Evolutionary conservation across 176 grass and related monocot genomes (phyloP), one percentile per base, ranked within the genome.

Genomic region (Musa schizocarpa): DNA sequence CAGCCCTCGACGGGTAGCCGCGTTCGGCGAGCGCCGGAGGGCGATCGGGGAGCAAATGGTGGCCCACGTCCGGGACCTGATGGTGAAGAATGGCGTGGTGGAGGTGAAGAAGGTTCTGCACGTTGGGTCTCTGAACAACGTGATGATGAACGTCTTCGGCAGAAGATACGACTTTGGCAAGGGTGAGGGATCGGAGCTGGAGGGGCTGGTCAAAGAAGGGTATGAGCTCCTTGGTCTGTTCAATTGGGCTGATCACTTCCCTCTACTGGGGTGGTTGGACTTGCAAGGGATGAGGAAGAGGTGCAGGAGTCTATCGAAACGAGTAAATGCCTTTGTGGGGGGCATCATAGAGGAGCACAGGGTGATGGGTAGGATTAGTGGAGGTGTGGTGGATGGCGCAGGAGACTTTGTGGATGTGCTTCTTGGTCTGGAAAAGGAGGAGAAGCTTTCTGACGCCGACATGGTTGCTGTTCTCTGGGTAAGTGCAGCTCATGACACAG

Each of bases 391-490:
- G 29, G 34, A 69, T 20, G 34, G 25, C 19, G 9, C 22, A 14
- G 67, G 29, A 19, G 67, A 69, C 26, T 69, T 69, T 50, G 67
- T 69, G 16, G 67, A 69, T 20, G 67, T 69, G 49, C 67, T 69
- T 13, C 67, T 69, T 12, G 67, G 43, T 43, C n/a, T 69, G 43
- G 34, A 69, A 69, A 50, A 48, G 23, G 43, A 69, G 67, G 67
- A 69, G 29, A 69, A 69, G 67, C 67, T 69, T 50, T 50, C 67
- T 51, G 67, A 69, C 9, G 67, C 67, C 9, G 67, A 69, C 67
- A 69, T 69, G 67, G 43, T 69, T 19, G 67, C 67, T 51, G 67
- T 70, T 70, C 68, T 70, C 68, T 70, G 68, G 68, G 68, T 70
- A 70, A 70, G 17, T 43, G 34, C 34, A 43, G 34, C 34, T 43